phyloP scores from a whole-genome alignment of 345 rosid genomes.

The Citrus maxima region DNA sequence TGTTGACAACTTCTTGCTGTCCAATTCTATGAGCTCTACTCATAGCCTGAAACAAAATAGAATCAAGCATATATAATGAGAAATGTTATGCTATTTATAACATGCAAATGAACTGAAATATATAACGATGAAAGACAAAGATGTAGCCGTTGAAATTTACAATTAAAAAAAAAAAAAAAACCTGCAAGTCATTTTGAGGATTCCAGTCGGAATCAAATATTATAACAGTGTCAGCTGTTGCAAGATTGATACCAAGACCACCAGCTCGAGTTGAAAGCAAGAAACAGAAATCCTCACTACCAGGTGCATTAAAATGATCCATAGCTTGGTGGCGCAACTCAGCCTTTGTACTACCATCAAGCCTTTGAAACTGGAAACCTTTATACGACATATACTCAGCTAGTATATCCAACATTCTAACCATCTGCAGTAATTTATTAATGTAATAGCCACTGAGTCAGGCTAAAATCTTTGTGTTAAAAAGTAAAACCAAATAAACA shows the following conservation, averaged over 20 bases:
- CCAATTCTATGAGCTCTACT: conserved; percentile 99
- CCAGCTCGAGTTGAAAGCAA: conserved; percentile 99
- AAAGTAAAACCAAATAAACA: neutral
- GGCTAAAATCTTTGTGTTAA: neutral
- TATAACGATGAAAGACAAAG: neutral
- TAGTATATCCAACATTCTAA: conserved; percentile 94
- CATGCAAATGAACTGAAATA: neutral
- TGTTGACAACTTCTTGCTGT: conserved; percentile 97
- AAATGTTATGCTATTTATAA: conserved; percentile 3
- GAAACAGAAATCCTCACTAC: conserved; percentile 99
- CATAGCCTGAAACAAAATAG: conserved; percentile 72
- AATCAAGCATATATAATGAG: conserved; percentile 2
- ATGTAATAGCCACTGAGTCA: neutral
- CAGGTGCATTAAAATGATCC: conserved; percentile 99
- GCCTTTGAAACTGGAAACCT: conserved; percentile 98
- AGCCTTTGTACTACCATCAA: conserved; percentile 99
- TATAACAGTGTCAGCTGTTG: conserved; percentile 97
- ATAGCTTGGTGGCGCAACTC: conserved; percentile 98
- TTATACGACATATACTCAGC: conserved; percentile 86
- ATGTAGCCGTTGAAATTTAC: neutral
- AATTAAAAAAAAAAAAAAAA: conserved; percentile 11
- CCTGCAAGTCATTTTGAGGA: conserved; percentile 99
- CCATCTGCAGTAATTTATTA: conserved; percentile 67
- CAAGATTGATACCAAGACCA: conserved; percentile 98
- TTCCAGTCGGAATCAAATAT: conserved; percentile 99